These are phyloP conservation scores for Kuraishia piskuri DNA, from an alignment of 805 yeast genomes.

Conservation along the genomic window DNA sequence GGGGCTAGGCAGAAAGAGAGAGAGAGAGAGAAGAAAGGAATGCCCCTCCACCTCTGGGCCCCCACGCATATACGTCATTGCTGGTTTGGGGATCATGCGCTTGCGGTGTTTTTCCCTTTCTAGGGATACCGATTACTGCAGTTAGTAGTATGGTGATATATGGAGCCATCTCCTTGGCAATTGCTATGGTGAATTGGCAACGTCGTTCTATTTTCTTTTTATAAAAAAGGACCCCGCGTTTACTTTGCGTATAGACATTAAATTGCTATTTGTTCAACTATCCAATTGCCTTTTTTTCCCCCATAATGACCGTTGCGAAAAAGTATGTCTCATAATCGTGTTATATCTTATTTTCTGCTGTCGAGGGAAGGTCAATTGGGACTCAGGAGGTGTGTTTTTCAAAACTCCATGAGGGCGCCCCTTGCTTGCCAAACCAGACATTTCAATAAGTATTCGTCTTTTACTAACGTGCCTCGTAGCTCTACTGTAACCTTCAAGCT, in stretches of 20 bases:
- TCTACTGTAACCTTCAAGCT: constrained; percentile 21
- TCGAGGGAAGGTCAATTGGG: neutral
- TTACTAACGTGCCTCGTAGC: neutral
- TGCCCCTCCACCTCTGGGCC: neutral
- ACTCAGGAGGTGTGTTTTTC: neutral
- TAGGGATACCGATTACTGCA: no score
- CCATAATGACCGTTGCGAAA: neutral
- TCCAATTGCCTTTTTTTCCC: no score
- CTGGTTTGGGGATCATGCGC: neutral
- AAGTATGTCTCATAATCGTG: neutral
- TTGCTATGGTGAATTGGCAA: neutral
- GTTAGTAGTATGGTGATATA: no score
- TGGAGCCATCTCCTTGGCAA: no score
- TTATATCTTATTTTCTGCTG: no score
- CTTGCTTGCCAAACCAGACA: no score
- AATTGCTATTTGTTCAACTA: no score
- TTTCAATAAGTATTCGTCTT: neutral
- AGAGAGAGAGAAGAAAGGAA: neutral
- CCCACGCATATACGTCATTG: neutral
- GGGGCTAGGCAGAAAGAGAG: neutral
- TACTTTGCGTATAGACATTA: no score
- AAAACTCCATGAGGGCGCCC: neutral
- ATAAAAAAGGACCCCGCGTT: neutral
- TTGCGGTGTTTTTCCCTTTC: neutral
- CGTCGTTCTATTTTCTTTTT: neutral